Evolutionary conservation across 169 alveolate genomes (phyloP), one percentile per base, ranked within the genome.

Genomic region (Plasmodium coatneyi): DNA sequence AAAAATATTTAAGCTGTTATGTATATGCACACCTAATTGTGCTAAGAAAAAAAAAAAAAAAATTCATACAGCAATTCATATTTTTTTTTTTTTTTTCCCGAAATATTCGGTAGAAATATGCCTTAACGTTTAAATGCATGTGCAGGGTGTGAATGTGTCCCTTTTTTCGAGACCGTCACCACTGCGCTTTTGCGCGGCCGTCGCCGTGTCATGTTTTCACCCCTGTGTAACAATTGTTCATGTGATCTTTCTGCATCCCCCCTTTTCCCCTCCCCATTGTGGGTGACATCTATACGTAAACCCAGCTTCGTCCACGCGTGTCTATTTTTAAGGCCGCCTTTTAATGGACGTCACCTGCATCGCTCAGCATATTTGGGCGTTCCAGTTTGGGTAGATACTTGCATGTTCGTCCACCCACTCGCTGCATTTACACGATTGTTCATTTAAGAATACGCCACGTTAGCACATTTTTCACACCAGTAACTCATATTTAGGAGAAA

Each of bases 21-120:
- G 22, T 36, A 83, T 83, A 71, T 83, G 60, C 92, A 83, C 92
- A 83, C 92, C 92, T 34, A 14, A 83, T 83, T 83, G 46, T 83
- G 74, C 43, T 74, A 83, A 39, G 3, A 39, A 43, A 41, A 82
- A 82, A 52, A 39, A 39, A 43, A 41, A 82, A 82, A 52, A 71
- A 66, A 9, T n/a, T 39, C 39, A 28, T 41, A 66, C 30, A 83
- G 19, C 34, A 71, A 19, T 83, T 41, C 32, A 30, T 56, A 19
- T 39, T 34, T 32, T 66, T 82, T 22, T 83, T 83, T 34, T 66
- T 34, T 83, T 70, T 83, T 22, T 71, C 14, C 49, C 34, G 14
- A 66, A 66, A 52, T 22, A 19, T 70, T 83, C 49, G 81, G 82
- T 39, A 70, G 71, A 28, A 71, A 54, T 19, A 56, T 83, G 82